Evolutionary conservation across 2,329 filamentous ascomycete genomes (phyloP).

Genomic region (Neocucurbitaria cava): DNA sequence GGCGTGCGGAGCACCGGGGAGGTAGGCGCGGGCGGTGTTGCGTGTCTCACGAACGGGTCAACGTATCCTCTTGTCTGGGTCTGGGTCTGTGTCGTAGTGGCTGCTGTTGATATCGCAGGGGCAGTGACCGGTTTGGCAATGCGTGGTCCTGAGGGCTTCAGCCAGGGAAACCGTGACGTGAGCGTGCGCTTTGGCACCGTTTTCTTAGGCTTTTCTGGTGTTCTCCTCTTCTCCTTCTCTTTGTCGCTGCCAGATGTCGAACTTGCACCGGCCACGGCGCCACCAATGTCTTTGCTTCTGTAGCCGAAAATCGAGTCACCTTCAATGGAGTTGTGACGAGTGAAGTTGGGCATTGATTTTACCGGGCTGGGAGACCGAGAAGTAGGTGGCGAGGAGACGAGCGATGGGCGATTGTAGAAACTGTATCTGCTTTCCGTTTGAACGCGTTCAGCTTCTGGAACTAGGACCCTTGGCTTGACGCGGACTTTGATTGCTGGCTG

Average conservation of each 20-base stretch:
- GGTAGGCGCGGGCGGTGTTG: conserved; percentile 6
- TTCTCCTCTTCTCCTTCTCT: conserved; percentile 10
- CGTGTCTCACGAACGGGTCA: conserved; percentile 24
- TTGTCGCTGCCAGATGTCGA: conserved; percentile 4
- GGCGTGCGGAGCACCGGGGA: conserved; percentile 3
- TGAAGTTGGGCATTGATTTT: conserved; percentile 30
- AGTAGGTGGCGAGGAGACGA: conserved; percentile 7
- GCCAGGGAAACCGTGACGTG: conserved; percentile 35
- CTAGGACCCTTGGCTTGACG: conserved; percentile 22
- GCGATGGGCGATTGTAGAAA: conserved; percentile 21
- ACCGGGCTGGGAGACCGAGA: conserved; percentile 29
- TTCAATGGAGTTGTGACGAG: conserved; percentile 26
- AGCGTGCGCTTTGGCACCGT: conserved; percentile 12
- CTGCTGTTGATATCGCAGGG: background rate
- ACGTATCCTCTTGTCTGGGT: conserved; percentile 17
- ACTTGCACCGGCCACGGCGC: conserved; percentile 17
- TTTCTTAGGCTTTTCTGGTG: conserved; percentile 2
- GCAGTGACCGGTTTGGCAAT: conserved; percentile 19
- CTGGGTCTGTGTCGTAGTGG: too few relatives aligned
- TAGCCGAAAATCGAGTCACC: conserved; percentile 34
- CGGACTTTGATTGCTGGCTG: conserved; percentile 30
- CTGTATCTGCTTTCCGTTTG: conserved; percentile 23
- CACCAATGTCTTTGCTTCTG: conserved; percentile 16
- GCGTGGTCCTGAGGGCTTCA: conserved; percentile 21
- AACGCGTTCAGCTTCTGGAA: conserved; percentile 7